Evolutionary conservation across 129 eudicot genomes (phyloP), one percentile per base, ranked within the genome.

Genomic region (Cynara cardunculus): DNA sequence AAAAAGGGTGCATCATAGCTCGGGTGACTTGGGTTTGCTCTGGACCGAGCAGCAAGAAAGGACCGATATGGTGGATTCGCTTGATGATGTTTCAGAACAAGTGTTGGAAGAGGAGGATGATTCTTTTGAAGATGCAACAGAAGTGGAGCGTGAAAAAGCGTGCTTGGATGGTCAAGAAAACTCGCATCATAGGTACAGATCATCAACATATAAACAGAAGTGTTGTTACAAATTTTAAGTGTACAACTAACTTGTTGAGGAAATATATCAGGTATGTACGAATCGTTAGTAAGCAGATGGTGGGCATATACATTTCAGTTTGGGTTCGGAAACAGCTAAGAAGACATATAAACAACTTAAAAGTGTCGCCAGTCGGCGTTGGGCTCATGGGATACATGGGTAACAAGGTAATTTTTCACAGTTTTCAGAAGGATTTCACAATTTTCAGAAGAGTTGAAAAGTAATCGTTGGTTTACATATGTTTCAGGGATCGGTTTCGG

Each of bases 371-470:
- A 11, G 99, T 96, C 35, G 99, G 99, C 28, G 92, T 92, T 49
- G 99, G 99, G 64, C 95, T 96, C 31, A 96, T 96, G 99, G 99
- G 99, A 28, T 96, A 96, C 89, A 90, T 96, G 98, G 99, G 99
- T 21, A 96, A 96, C 81, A 96, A 96, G 99, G 99, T 95, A 90
- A 65, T 44, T 56, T 44, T 56, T n/a, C 2, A 6, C 65, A 49
- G 5, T 49, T 49, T 16, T 4, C 10, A 5, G 2, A 56, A 5
- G 65, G 65, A 56, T 19, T 53, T 56, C 9, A 19, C 5, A 56
- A 7, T 56, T 56, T 56, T 56, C 24, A n/a, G 24, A 56, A 18
- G 9, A 69, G 59, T 8, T 59, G 32, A 59, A 71, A 65, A 74
- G 73, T 73, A 14, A 75, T 61, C 22, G 10, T 19, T 70, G 39